phyloP scores from a whole-genome alignment of 1,284 basidiomycete genomes.

The Pseudozyma flocculosa region DNA sequence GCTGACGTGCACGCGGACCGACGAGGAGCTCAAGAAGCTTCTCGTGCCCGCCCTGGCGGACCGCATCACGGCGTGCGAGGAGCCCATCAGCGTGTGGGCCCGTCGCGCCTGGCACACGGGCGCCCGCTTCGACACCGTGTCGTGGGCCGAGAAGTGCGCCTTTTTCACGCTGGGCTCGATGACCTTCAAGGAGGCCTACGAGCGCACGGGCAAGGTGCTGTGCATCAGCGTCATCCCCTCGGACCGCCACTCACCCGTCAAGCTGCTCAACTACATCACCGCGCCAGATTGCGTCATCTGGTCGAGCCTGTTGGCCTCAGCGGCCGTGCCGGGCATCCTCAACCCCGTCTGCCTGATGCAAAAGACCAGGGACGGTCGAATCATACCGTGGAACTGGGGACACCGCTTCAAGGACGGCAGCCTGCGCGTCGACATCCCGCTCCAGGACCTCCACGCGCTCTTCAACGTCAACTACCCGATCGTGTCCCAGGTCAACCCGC shows the following conservation, averaged over 20 bases:
- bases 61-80: conserved; percentile 87
- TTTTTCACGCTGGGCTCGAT: conserved; percentile 92
- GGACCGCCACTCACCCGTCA: conserved; percentile 86
- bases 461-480: conserved; percentile 84
- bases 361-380: conserved; percentile 77
- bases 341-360: conserved; percentile 82
- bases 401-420: conserved; percentile 57
- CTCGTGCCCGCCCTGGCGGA: conserved; percentile 64
- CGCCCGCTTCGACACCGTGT: conserved; percentile 84
- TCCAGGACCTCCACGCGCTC: conserved; percentile 75
- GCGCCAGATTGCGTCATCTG: conserved; percentile 78
- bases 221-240: conserved; percentile 94
- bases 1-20: conserved; percentile 80
- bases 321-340: conserved; percentile 53
- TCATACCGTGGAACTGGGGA: conserved; percentile 93
- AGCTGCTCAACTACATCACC: conserved; percentile 91
- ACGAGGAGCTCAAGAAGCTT: conserved; percentile 78
- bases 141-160: conserved; percentile 74
- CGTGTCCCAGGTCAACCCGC: conserved; percentile 94
- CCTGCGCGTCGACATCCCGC: conserved; percentile 79
- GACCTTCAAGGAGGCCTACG: conserved; percentile 94
- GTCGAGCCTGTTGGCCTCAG: conserved; percentile 59
- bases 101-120: conserved; percentile 81
- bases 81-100: conserved; percentile 68
- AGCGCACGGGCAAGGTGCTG: conserved; percentile 81